Percentiles rank a stretch among this genome's conserved stretches.
These are phyloP conservation scores for Trametes hirsuta DNA, from an alignment of 1,284 basidiomycete species.

Conservation along the genomic window DNA sequence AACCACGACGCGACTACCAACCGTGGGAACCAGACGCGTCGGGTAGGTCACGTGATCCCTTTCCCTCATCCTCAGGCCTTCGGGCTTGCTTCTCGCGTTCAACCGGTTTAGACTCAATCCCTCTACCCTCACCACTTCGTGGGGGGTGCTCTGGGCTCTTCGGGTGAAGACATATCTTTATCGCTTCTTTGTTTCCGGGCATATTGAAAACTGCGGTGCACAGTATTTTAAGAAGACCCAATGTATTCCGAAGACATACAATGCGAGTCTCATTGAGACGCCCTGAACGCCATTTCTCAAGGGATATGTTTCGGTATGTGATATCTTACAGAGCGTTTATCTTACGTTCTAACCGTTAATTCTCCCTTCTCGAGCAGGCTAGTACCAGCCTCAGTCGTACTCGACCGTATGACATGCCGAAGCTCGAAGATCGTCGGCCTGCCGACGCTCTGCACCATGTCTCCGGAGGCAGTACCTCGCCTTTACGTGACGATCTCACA, in stretches of 20 bases:
- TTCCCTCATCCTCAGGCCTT: background rate
- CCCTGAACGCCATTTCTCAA: no score
- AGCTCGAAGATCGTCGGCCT: background rate
- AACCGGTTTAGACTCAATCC: background rate
- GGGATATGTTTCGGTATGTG: no score
- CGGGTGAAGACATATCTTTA: no score
- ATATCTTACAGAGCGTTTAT: no score
- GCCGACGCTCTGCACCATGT: background rate
- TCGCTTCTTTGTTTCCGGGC: no score
- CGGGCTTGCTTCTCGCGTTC: background rate
- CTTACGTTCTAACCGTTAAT: no score
- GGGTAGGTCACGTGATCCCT: constrained; percentile 17
- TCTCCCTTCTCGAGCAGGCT: no score
- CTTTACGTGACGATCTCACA: background rate
- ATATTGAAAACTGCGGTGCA: no score
- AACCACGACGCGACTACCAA: constrained; percentile 21
- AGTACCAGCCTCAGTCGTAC: background rate
- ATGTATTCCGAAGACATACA: no score
- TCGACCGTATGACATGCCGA: background rate
- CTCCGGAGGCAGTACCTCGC: background rate
- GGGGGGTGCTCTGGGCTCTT: no score
- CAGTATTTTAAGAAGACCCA: no score
- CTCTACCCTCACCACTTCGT: background rate
- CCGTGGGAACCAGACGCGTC: constrained; percentile 27
- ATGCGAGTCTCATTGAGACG: no score